A percentile compares a stretch with the other conserved stretches of the same genome.
These are phyloP conservation scores for Lactarius vividus DNA, from an alignment of 768 basidiomycete genomes.

Conservation along the genomic window DNA sequence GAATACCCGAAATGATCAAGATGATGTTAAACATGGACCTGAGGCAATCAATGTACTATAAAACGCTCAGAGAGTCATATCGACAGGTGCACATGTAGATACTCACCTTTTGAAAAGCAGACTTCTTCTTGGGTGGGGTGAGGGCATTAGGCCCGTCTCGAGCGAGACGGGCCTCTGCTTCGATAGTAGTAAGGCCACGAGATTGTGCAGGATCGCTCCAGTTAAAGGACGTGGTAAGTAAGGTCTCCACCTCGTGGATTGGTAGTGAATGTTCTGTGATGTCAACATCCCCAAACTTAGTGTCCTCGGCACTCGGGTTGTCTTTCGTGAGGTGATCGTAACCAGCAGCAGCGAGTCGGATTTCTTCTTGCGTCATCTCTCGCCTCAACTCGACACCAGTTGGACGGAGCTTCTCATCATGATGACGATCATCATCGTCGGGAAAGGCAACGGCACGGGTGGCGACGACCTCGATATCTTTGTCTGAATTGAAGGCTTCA, in stretches of 20 bases:
- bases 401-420: slow-evolving; percentile 41
- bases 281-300: slow-evolving; percentile 46
- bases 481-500: slow-evolving; percentile 13
- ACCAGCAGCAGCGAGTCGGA: slow-evolving; percentile 63
- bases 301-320: slow-evolving; percentile 36
- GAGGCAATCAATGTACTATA: slow-evolving; percentile 61
- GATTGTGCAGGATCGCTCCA: slow-evolving; percentile 51
- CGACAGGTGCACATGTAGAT: not conserved
- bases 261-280: slow-evolving; percentile 55
- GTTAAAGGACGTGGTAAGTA: slow-evolving; percentile 50
- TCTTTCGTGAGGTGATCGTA: slow-evolving; percentile 58
- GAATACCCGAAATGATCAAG: slow-evolving; percentile 60
- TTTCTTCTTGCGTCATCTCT: slow-evolving; percentile 64
- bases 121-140: slow-evolving; percentile 66
- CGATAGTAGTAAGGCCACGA: slow-evolving; percentile 48
- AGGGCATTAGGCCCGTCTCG: slow-evolving; percentile 60
- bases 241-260: slow-evolving; percentile 40
- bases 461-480: slow-evolving; percentile 37
- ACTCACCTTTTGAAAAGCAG: slow-evolving; percentile 58
- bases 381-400: slow-evolving; percentile 60
- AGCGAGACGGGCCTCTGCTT: slow-evolving; percentile 52
- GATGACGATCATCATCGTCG: slow-evolving; percentile 32
- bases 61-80: slow-evolving; percentile 4
- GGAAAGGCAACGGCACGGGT: slow-evolving; percentile 54
- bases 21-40: slow-evolving; percentile 64